These are phyloP conservation scores for Articulospora tetracladia DNA, from an alignment of 495 filamentous ascomycete genomes.

Conservation along the genomic window DNA sequence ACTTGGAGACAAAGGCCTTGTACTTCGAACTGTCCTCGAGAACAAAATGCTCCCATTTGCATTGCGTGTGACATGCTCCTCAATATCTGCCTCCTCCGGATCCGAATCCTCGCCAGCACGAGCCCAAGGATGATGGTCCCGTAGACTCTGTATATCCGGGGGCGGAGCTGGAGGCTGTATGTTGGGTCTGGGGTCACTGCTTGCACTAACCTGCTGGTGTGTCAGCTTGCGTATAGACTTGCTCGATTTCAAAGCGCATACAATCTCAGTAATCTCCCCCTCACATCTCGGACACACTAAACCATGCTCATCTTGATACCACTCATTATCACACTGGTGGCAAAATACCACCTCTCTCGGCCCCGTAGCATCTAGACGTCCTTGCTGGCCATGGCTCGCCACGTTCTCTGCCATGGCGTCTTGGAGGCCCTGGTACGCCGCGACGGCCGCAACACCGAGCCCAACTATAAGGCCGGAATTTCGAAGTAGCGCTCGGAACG, in stretches of 20 bases:
- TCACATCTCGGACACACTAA: constrained; percentile 73
- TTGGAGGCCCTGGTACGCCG: constrained; percentile 38
- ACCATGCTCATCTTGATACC: constrained; percentile 63
- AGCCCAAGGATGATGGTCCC: constrained; percentile 35
- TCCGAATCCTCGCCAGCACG: constrained; percentile 37
- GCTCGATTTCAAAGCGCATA: constrained; percentile 38
- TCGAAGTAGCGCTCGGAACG: constrained; percentile 40
- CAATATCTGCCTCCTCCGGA: constrained; percentile 43
- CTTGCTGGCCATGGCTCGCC: background rate
- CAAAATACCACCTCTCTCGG: constrained; percentile 74
- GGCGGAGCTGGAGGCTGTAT: constrained; percentile 23
- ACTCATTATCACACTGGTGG: constrained; percentile 74
- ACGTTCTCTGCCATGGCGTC: constrained; percentile 34
- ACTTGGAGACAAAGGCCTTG: background rate
- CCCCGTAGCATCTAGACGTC: constrained; percentile 34
- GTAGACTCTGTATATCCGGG: constrained; percentile 19
- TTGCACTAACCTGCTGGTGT: constrained; percentile 31
- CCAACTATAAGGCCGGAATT: constrained; percentile 43
- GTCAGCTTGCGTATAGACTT: constrained; percentile 21
- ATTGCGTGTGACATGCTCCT: constrained; percentile 40
- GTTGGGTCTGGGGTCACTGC: constrained; percentile 35
- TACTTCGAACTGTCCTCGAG: constrained; percentile 14
- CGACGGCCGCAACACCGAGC: constrained; percentile 45
- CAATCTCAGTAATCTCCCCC: constrained; percentile 82
- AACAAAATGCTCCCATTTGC: constrained; percentile 42